Conservation (phyloP, 2,329 filamentous ascomycete species). For the Simplicillium sp. region DNA sequence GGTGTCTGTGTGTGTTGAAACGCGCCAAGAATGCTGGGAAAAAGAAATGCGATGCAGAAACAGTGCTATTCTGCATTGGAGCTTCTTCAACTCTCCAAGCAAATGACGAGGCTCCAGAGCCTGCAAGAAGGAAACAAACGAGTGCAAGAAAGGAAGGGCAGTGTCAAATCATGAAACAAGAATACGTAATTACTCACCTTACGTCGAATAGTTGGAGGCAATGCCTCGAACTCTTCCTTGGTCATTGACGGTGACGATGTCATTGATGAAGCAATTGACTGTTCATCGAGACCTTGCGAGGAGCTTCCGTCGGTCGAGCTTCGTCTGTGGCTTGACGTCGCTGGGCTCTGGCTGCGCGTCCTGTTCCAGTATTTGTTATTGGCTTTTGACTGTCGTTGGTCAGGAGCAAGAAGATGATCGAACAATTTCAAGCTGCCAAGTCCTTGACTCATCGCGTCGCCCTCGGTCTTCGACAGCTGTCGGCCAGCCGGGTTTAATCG, state of each 20-base stretch:
- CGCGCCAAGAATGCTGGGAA: too few species aligned
- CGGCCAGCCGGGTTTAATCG: neutral
- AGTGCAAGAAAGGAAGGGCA: neutral
- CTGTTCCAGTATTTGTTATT: neutral
- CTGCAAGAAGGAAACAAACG: too few species aligned
- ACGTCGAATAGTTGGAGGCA: conserved; percentile 11
- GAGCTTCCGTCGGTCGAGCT: too few species aligned
- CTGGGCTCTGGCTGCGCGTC: neutral
- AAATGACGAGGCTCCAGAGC: neutral
- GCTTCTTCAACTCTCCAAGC: neutral
- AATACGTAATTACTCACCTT: conserved; percentile 8
- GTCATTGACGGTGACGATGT: conserved; percentile 4
- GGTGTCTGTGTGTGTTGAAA: too few species aligned
- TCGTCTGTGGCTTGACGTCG: neutral
- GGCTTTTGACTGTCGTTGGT: neutral
- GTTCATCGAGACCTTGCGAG: neutral
- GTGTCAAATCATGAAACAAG: neutral
- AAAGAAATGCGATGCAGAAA: too few species aligned
- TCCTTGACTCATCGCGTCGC: conserved; percentile 1
- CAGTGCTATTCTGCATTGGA: too few species aligned
- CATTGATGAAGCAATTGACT: neutral
- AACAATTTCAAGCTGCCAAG: conserved; percentile 3
- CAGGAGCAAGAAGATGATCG: conserved; percentile 1
- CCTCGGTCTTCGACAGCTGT: neutral
- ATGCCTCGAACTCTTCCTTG: conserved; percentile 8